These are phyloP conservation scores for Backusella circina DNA, from an alignment of 192 early-diverging fungal genomes.

Conservation along the genomic window DNA sequence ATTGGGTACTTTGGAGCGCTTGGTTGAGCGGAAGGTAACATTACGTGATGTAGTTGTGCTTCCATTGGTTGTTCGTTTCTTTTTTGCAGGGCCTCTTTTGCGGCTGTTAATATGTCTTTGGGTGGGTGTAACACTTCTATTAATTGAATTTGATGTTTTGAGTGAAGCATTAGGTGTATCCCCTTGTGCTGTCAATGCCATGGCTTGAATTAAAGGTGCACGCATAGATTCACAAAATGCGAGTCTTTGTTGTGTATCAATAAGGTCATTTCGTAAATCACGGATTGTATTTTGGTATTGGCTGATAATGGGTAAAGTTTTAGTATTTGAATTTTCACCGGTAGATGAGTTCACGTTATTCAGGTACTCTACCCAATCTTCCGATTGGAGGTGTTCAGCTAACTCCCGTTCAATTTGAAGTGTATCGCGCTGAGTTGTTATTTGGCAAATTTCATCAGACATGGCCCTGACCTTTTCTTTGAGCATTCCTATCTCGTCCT, in stretches of 20 bases:
- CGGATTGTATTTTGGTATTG: conserved; percentile 29
- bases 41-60: conserved; percentile 7
- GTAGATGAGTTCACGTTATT: background rate
- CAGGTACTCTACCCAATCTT: conserved; percentile 6
- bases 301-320: conserved; percentile 16
- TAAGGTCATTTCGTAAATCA: conserved; percentile 24
- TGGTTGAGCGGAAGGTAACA: conserved; percentile 5
- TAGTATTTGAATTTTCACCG: background rate
- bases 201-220: conserved; percentile 15
- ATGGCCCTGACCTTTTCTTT: conserved; percentile 37
- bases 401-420: conserved; percentile 43
- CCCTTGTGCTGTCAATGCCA: background rate
- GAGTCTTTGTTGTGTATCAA: conserved; percentile 29
- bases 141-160: background rate
- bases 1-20: background rate
- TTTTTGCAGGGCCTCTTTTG: background rate
- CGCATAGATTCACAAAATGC: conserved; percentile 21
- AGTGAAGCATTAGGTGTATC: background rate
- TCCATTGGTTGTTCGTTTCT: background rate
- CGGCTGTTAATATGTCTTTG: background rate
- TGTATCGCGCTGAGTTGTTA: conserved; percentile 45
- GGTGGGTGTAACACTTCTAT: background rate
- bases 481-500: conserved; percentile 36
- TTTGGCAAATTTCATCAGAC: conserved; percentile 36
- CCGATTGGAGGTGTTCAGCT: background rate